Evolutionary conservation across 2,329 filamentous ascomycete genomes (phyloP).

Genomic region (Botrytis cinerea): DNA sequence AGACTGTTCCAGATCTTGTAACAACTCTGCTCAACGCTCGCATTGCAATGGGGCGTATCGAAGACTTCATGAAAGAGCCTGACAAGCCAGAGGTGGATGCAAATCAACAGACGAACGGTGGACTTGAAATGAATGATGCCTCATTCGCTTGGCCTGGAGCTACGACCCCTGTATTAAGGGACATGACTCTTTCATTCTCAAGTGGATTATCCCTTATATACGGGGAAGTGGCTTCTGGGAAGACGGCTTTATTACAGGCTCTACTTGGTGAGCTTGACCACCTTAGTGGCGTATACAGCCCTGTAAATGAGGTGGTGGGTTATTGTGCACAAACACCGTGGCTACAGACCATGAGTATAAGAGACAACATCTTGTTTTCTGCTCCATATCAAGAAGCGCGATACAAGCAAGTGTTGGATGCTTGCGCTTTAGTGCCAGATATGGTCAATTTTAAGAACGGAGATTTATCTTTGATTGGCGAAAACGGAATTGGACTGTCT

Average conservation of each 20-base stretch:
- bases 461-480: slow-evolving; percentile 61
- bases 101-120: slow-evolving; percentile 25
- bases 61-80: slow-evolving; percentile 83
- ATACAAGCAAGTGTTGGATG: slow-evolving; percentile 69
- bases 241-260: slow-evolving; percentile 49
- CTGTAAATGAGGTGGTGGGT: slow-evolving; percentile 58
- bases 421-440: slow-evolving; percentile 62
- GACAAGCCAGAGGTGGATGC: slow-evolving; percentile 62
- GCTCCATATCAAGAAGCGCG: slow-evolving; percentile 66
- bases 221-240: slow-evolving; percentile 65
- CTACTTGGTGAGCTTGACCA: slow-evolving; percentile 41
- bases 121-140: slow-evolving; percentile 59
- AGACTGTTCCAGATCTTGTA: slow-evolving; percentile 73
- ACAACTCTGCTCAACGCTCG: slow-evolving; percentile 77
- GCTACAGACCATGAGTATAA: slow-evolving; percentile 69
- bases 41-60: slow-evolving; percentile 80
- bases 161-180: slow-evolving; percentile 53
- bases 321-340: slow-evolving; percentile 68
- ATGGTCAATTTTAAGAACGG: slow-evolving; percentile 64
- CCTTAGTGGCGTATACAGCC: slow-evolving; percentile 43
- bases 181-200: slow-evolving; percentile 57
- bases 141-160: slow-evolving; percentile 80
- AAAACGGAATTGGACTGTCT: slow-evolving; percentile 62
- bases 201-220: slow-evolving; percentile 60
- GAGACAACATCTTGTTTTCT: slow-evolving; percentile 68